These are phyloP conservation scores for Lodderomyces pseudojiufengensis DNA, from an alignment of 1,139 yeast species.

Conservation along the genomic window DNA sequence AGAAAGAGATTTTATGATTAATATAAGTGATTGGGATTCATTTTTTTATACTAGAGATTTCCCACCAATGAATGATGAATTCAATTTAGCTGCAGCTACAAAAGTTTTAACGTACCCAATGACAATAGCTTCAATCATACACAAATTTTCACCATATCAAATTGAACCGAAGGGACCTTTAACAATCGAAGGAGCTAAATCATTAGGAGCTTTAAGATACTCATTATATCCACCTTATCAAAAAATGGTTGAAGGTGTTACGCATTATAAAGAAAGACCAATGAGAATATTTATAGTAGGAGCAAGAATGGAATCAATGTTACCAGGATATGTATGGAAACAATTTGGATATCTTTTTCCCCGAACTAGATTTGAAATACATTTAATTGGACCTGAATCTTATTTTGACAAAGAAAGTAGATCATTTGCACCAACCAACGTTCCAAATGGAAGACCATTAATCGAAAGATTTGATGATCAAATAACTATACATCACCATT, in stretches of 20 bases:
- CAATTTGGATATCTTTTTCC: conserved; percentile 88
- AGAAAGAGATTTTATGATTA: conserved; percentile 72
- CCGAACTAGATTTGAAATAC: conserved; percentile 74
- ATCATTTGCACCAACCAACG: conserved; percentile 34
- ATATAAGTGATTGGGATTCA: conserved; percentile 86
- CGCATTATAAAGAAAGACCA: conserved; percentile 75
- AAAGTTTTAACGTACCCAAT: conserved; percentile 91
- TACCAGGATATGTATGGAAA: conserved; percentile 95
- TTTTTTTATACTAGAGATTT: conserved; percentile 90
- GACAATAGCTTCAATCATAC: conserved; percentile 80
- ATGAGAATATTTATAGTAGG: conserved; percentile 86
- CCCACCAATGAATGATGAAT: conserved; percentile 95
- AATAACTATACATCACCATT: conserved; percentile 74
- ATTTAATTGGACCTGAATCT: conserved; percentile 92
- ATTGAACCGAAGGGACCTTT: conserved; percentile 82
- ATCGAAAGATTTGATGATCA: conserved; percentile 74
- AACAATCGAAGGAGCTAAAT: conserved; percentile 87
- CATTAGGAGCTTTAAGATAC: conserved; percentile 86
- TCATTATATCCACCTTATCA: conserved; percentile 72
- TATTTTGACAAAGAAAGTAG: conserved; percentile 58
- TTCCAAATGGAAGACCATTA: conserved; percentile 55
- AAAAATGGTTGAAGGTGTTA: conserved; percentile 33
- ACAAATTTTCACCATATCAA: conserved; percentile 80
- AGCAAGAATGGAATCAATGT: conserved; percentile 87
- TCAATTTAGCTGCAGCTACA: conserved; percentile 91